These are phyloP conservation scores for Fusarium globosum DNA, from an alignment of 2,329 filamentous ascomycete genomes.

Conservation along the genomic window DNA sequence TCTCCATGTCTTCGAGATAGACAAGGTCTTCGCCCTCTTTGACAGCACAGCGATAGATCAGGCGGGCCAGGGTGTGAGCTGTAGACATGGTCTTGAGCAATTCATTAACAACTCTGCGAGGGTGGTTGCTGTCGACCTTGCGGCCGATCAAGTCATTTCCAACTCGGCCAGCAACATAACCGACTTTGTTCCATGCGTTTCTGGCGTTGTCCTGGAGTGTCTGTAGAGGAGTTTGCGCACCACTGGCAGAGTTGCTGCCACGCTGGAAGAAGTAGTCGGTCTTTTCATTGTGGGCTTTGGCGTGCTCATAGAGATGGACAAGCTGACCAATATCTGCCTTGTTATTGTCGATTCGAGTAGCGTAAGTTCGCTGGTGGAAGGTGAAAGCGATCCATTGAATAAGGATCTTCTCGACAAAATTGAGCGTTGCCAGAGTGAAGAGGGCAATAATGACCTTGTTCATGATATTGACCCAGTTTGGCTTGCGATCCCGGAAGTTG, in stretches of 20 bases:
- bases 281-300: slow-evolving; percentile 75
- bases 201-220: slow-evolving; percentile 80
- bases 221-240: slow-evolving; percentile 78
- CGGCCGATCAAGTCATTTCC: slow-evolving; percentile 93
- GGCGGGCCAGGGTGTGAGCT: slow-evolving; percentile 85
- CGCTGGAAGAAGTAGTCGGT: slow-evolving; percentile 63
- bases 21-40: slow-evolving; percentile 81
- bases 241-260: slow-evolving; percentile 59
- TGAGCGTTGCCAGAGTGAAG: slow-evolving; percentile 83
- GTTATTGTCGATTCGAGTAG: slow-evolving; percentile 90
- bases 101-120: slow-evolving; percentile 84
- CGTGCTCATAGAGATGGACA: slow-evolving; percentile 72
- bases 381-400: slow-evolving; percentile 95
- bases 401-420: slow-evolving; percentile 90
- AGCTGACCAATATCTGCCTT: slow-evolving; percentile 82
- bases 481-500: slow-evolving; percentile 47
- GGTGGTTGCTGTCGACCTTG: slow-evolving; percentile 76
- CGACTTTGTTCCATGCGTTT: slow-evolving; percentile 80
- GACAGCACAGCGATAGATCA: slow-evolving; percentile 88
- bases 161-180: slow-evolving; percentile 85
- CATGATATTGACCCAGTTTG: slow-evolving; percentile 79
- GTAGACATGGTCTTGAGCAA: slow-evolving; percentile 78
- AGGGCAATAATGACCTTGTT: slow-evolving; percentile 88
- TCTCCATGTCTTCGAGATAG: slow-evolving; percentile 78
- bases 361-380: slow-evolving; percentile 91